Base-by-base conservation (phyloP, 768 basidiomycete species). In the Gautieria morchelliformis region DNA sequence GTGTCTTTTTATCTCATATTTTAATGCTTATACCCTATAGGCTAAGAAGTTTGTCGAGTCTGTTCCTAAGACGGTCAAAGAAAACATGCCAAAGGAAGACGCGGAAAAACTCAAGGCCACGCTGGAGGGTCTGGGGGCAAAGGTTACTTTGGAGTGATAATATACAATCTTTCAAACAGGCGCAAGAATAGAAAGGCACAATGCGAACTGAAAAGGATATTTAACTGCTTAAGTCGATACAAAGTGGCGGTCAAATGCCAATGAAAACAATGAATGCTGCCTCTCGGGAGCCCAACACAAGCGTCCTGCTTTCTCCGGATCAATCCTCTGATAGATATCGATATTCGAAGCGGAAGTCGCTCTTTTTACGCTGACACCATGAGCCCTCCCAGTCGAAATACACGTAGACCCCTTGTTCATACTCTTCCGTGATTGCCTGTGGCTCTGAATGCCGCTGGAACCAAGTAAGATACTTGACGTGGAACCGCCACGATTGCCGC, bases 321-420 rank as follows among this genome's bases (percentile, higher is more conserved):
- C 70, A 92, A 69, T 95, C 92, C 70, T 95, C 92, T 3, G 89
- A 93, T 55, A 95, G 75, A 75, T 94, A 94, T 60, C 93, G 89
- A 70, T 95, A 95, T 72, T 94, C 89, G 66, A 92, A 98, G 24
- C 93, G 85, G 79, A 98, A 99, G 70, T 98, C 94, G 67, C 87
- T 85, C 78, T 99, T 99, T 76, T 93, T 92, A 68, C 95, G 80
- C 69, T 95, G 93, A 70, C 93, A 96, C 96, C 95, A 99, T 61
- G 89, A 91, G 51, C 92, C 92, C 70, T 97, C 94, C 94, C 94
- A 97, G 72, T 97, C 95, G 70, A 98, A 97, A 78, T 99, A 99
- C 35, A 96, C 89, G 71, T 99, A 99, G 14, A 96, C 93, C 14
- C 96, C 96, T 74, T 98, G 94, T 72, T 99, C 96, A 70, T 97